Conservation (phyloP, 2,329 filamentous ascomycete genomes). For the Lasiodiplodia sp. region DNA sequence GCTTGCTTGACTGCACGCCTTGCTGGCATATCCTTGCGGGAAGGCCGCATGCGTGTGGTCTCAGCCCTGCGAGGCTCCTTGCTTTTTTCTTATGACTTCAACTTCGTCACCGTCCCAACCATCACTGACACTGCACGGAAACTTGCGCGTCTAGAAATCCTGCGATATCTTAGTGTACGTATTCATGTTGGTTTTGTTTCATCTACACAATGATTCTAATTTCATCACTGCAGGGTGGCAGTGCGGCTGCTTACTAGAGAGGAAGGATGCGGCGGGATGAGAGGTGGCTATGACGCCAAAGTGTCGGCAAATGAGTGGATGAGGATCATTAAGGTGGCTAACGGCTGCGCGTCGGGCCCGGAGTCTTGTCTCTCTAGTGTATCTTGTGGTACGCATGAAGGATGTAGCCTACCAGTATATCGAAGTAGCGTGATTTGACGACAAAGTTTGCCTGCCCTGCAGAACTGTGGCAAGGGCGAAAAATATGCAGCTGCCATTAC, state of each 20-base stretch:
- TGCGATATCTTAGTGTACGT: neutral
- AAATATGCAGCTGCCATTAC: no score
- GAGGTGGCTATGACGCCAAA: neutral
- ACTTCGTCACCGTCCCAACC: neutral
- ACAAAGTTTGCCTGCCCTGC: neutral
- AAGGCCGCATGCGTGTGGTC: neutral
- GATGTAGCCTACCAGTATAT: neutral
- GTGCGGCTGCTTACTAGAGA: conserved; percentile 8
- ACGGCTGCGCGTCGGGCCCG: neutral
- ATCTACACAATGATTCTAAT: neutral
- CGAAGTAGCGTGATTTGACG: conserved; percentile 1
- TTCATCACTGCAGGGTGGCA: neutral
- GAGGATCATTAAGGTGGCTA: conserved; percentile 9
- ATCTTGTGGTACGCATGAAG: neutral
- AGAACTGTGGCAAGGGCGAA: neutral
- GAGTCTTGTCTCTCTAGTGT: neutral
- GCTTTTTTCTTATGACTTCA: neutral
- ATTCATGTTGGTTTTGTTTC: neutral
- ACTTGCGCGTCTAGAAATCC: neutral
- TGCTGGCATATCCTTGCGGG: neutral
- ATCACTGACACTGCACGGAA: neutral
- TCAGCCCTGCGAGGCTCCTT: neutral
- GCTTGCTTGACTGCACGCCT: neutral
- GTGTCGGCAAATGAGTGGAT: neutral
- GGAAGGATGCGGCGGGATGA: neutral